phyloP scores from a whole-genome alignment of 164 flowering plant species.

The Stephania japonica region DNA sequence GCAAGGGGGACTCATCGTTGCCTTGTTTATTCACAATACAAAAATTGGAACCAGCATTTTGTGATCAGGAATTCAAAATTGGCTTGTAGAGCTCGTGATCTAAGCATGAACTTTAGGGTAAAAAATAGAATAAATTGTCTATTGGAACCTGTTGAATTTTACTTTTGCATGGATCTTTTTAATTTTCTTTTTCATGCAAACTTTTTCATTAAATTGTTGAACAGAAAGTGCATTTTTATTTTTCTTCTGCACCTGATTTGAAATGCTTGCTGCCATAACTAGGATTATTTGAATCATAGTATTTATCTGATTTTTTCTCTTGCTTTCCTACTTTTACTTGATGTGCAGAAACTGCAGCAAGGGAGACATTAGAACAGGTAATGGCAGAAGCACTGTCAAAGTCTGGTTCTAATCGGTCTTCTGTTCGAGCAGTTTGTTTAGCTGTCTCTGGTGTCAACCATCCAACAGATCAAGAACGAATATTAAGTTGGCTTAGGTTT shows the following conservation, averaged over 20 bases:
- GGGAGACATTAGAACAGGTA: conserved; percentile 71
- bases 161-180: no score
- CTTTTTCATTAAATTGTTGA: background rate
- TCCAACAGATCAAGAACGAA: conserved; percentile 70
- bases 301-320: background rate
- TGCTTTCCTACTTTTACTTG: background rate
- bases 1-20: no score
- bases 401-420: conserved; percentile 50
- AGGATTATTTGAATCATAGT: background rate
- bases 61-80: no score
- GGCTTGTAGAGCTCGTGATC: no score
- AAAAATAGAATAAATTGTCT: no score
- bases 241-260: background rate
- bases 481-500: conserved; percentile 84
- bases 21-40: no score
- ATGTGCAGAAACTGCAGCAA: conserved; percentile 64
- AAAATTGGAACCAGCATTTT: no score
- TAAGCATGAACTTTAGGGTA: no score
- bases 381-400: conserved; percentile 74
- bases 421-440: conserved; percentile 82
- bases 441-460: conserved; percentile 93
- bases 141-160: no score
- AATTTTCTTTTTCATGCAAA: no score
- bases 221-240: background rate
- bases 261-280: background rate